A percentile compares a stretch with the other conserved stretches of the same genome.
These are phyloP conservation scores for Beauveria sp. DNA, from an alignment of 2,329 filamentous ascomycete genomes.

Conservation along the genomic window DNA sequence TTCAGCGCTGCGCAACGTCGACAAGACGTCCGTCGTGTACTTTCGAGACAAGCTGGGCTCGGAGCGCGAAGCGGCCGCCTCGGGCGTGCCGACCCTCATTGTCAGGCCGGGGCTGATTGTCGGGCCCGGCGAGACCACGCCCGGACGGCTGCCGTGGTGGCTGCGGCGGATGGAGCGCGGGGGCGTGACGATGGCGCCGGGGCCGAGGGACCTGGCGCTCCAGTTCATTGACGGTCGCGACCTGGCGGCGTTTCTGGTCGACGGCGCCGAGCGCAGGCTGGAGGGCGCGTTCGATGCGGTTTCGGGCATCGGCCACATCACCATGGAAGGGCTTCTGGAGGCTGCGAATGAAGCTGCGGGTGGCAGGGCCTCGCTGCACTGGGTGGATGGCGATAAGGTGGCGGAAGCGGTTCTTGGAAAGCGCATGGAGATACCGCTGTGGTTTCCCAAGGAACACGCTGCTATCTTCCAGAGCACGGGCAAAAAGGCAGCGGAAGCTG, in stretches of 20 bases:
- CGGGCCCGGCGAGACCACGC: conserved; percentile 6
- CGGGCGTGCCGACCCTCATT: conserved; percentile 8
- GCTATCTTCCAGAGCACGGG: neutral
- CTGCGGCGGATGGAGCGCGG: conserved; percentile 9
- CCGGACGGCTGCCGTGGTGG: conserved; percentile 10
- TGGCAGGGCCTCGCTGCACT: conserved; percentile 5
- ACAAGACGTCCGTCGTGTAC: neutral
- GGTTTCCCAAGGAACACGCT: neutral
- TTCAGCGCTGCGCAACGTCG: conserved; percentile 9
- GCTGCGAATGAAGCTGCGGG: conserved; percentile 1
- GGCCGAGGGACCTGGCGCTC: conserved; percentile 4
- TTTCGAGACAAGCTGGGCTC: conserved; percentile 9
- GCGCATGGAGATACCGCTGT: conserved; percentile 11
- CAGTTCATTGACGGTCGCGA: conserved; percentile 14
- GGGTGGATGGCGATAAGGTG: conserved; percentile 11
- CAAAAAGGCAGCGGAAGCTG: conserved; percentile 1
- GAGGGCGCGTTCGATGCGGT: conserved; percentile 3
- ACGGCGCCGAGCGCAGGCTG: conserved; percentile 10
- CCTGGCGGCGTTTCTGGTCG: conserved; percentile 10
- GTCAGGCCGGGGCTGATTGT: conserved; percentile 10
- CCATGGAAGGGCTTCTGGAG: conserved; percentile 4
- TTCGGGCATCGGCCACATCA: neutral
- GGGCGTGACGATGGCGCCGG: conserved; percentile 11
- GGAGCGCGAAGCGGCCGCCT: neutral
- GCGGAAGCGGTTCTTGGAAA: neutral